These are phyloP conservation scores for Cryptococcus sp. DNA, from an alignment of 1,284 basidiomycete genomes.

Conservation along the genomic window DNA sequence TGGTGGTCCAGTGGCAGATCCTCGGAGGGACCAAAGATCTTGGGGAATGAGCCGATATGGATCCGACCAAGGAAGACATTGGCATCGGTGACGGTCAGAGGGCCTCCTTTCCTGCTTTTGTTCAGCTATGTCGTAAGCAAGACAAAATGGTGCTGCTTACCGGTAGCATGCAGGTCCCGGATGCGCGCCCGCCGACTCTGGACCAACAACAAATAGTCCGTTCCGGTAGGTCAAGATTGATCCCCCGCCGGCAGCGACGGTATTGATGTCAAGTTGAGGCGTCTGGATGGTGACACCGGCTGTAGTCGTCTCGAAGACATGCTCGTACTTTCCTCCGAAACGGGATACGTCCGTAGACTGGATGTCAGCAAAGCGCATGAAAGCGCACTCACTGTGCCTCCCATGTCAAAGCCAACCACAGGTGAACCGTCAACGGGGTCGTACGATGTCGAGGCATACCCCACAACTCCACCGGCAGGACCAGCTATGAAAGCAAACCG, in stretches of 20 bases:
- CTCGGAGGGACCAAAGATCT: slow-evolving; percentile 61
- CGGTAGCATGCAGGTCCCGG: slow-evolving; percentile 55
- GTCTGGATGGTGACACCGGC: slow-evolving; percentile 61
- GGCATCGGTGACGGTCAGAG: slow-evolving; percentile 54
- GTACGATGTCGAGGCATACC: slow-evolving; percentile 52
- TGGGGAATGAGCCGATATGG: slow-evolving; percentile 59
- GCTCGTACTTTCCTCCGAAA: slow-evolving; percentile 40
- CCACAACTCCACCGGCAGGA: slow-evolving; percentile 60
- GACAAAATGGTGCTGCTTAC: slow-evolving; percentile 48
- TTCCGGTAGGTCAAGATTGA: slow-evolving; percentile 50
- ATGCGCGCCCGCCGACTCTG: slow-evolving; percentile 40
- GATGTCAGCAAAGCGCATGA: background rate
- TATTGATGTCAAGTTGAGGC: slow-evolving; percentile 45
- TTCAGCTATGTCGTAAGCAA: background rate
- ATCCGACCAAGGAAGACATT: slow-evolving; percentile 54
- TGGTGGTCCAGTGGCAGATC: slow-evolving; percentile 56
- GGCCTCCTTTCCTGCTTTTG: slow-evolving; percentile 51
- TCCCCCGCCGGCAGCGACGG: slow-evolving; percentile 54
- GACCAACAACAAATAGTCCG: slow-evolving; percentile 42
- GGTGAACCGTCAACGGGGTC: slow-evolving; percentile 38
- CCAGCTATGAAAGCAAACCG: slow-evolving; percentile 34
- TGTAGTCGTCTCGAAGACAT: slow-evolving; percentile 66
- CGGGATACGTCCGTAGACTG: slow-evolving; percentile 69
- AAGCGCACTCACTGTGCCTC: slow-evolving; percentile 41
- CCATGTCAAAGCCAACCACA: slow-evolving; percentile 58